Evolutionary conservation across 139 green algal species (phyloP), one percentile per base, ranked within the genome.

Genomic region (Dunaliella primolecta): DNA sequence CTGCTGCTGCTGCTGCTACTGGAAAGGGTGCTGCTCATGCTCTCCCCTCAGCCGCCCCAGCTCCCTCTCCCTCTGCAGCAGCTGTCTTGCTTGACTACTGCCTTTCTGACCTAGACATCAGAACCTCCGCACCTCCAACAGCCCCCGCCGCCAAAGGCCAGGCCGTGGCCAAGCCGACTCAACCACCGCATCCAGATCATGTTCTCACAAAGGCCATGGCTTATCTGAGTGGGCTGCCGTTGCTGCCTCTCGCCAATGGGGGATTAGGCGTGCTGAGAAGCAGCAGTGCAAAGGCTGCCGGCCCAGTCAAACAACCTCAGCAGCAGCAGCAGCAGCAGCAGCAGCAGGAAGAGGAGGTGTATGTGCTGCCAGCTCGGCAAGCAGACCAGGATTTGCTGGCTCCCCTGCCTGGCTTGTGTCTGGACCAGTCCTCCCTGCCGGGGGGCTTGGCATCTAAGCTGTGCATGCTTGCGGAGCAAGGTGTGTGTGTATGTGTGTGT

Each of bases 21-120:
- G 34, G 30, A 11, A 3, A 24, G 11, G 77, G 21, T 37, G 36
- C 33, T 34, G 0, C 3, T n/a, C n/a, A n/a, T n/a, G n/a, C n/a
- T n/a, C n/a, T n/a, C n/a, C n/a, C n/a, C n/a, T n/a, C n/a, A n/a
- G n/a, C n/a, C n/a, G n/a, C n/a, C n/a, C n/a, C n/a, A n/a, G n/a
- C n/a, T n/a, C n/a, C n/a, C n/a, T n/a, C n/a, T n/a, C n/a, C n/a
- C n/a, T n/a, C 81, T 2, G 57, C 86, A 2, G 90, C 85, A 1
- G 82, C 86, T 64, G 64, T 88, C 37, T 80, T 93, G 20, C 87
- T 95, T 75, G 33, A 87, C 35, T 95, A 95, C 81, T 93, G 89
- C 85, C 80, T 95, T 56, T 91, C 84, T 0, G 93, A 95, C 81
- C 3, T 94, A 35, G 64, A 77, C 76, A 32, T 80, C 20, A 56